Percentiles rank a stretch among this genome's conserved stretches.
phyloP scores from a whole-genome alignment of 148 eudicot genomes.

The Salicornia ramosissima region DNA sequence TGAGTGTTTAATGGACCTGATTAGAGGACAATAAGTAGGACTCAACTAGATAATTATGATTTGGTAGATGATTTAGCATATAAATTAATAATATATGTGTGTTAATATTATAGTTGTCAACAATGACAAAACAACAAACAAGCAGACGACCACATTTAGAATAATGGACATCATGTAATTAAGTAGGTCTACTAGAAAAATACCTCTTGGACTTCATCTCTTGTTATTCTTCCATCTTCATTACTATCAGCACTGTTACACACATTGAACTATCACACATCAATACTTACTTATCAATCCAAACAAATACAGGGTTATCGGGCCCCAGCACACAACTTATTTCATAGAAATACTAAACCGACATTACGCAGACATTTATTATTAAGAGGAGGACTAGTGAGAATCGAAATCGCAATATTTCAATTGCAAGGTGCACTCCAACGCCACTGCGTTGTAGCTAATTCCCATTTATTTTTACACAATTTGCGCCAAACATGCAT shows the following conservation, averaged over 20 bases:
- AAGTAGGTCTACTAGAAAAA: neutral
- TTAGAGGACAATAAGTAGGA: neutral
- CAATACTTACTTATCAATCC: no score
- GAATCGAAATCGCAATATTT: no score
- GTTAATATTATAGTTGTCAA: neutral
- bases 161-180: neutral
- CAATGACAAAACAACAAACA: constrained; percentile 13
- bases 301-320: no score
- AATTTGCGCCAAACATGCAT: no score
- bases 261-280: constrained; percentile 7
- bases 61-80: neutral
- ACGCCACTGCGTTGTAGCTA: no score
- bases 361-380: no score
- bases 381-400: no score
- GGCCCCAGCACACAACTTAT: no score
- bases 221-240: constrained; percentile 86
- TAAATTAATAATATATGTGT: neutral
- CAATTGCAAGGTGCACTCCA: no score
- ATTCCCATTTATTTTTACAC: neutral
- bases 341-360: no score
- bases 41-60: neutral
- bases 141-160: neutral
- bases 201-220: constrained; percentile 93
- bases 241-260: constrained; percentile 76
- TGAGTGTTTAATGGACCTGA: neutral